Percentiles rank a stretch among this genome's conserved stretches.
Conservation (phyloP, 345 rosid species). For the Psidium guajava region DNA sequence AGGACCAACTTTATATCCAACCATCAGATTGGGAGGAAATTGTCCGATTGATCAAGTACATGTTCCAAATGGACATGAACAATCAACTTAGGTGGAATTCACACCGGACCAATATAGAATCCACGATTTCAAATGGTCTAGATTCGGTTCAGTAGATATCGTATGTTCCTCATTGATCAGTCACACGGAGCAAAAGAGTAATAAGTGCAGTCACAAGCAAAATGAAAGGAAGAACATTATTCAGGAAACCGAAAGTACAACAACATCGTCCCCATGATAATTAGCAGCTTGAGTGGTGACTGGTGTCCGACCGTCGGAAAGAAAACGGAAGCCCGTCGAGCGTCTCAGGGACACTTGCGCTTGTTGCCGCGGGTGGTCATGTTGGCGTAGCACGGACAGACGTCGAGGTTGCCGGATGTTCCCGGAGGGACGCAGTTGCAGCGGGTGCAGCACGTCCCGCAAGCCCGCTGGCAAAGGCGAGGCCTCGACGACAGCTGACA, state of each 20-base stretch:
- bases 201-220: background rate
- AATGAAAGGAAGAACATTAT: background rate
- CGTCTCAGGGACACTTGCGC: constrained; percentile 58
- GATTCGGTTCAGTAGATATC: too few species aligned
- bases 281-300: background rate
- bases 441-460: constrained; percentile 55
- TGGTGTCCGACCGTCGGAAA: background rate
- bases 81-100: background rate
- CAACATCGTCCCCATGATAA: background rate
- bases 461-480: constrained; percentile 49
- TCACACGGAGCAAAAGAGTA: background rate
- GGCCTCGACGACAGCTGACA: constrained; percentile 54
- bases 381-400: constrained; percentile 53
- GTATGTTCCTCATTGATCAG: too few species aligned
- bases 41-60: background rate
- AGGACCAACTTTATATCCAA: background rate
- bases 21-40: background rate
- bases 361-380: constrained; percentile 56
- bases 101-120: background rate
- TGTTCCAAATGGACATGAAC: background rate
- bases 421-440: constrained; percentile 85
- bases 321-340: background rate
- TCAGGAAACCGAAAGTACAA: background rate
- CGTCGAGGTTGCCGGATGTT: constrained; percentile 46
- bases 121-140: too few species aligned